phyloP scores from a whole-genome alignment of 148 eudicot species.

The Oxyria digyna region DNA sequence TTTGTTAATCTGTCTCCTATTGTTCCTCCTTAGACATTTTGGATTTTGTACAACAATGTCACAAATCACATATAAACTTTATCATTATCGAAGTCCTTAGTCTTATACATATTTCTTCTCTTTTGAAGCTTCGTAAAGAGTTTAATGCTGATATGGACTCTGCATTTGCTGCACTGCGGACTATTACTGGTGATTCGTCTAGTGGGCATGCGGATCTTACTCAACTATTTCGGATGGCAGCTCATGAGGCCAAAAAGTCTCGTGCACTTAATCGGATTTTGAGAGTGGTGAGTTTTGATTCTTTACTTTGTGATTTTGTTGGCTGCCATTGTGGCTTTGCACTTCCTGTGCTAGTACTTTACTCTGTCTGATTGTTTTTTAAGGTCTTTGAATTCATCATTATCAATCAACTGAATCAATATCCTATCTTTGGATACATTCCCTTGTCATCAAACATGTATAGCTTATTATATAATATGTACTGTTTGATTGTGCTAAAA shows the following conservation, averaged over 20 bases:
- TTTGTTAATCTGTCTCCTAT: background rate
- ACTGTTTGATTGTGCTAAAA: background rate
- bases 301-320: background rate
- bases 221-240: constrained; percentile 61
- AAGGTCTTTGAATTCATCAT: background rate
- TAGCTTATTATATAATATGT: background rate
- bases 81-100: background rate
- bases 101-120: background rate
- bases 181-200: constrained; percentile 34
- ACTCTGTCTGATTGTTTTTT: too few species aligned
- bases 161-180: constrained; percentile 44
- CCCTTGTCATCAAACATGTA: background rate
- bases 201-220: constrained; percentile 70
- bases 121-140: constrained; percentile 61
- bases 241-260: constrained; percentile 85
- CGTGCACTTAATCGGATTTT: constrained; percentile 62
- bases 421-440: background rate
- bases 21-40: background rate
- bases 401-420: background rate
- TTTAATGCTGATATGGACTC: constrained; percentile 53
- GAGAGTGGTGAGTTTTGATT: constrained; percentile 55
- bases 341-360: background rate
- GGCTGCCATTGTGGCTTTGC: background rate
- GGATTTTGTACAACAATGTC: background rate
- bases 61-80: background rate